A percentile compares a stretch with the other conserved stretches of the same genome.
phyloP scores from a whole-genome alignment of 495 filamentous ascomycete genomes.

The Annulohypoxylon maeteangense region DNA sequence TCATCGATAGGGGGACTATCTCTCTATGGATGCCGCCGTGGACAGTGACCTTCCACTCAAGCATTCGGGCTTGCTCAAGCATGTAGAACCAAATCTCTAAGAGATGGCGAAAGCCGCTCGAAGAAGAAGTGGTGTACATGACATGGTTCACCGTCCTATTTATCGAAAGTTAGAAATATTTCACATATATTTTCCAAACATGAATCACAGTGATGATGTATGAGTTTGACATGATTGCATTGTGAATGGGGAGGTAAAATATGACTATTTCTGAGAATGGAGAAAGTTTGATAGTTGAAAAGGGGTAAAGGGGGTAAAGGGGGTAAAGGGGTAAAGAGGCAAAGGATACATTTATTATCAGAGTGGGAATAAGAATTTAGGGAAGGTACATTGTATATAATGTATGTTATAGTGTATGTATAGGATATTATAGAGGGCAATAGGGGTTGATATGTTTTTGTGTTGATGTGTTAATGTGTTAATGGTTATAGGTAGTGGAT shows the following conservation, averaged over 20 bases:
- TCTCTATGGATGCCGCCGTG: background rate
- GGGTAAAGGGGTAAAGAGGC: too few species aligned
- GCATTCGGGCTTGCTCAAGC: background rate
- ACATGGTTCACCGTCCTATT: background rate
- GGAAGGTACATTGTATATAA: too few species aligned
- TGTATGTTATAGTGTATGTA: too few species aligned
- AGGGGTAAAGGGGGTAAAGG: too few species aligned
- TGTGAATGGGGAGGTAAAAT: background rate
- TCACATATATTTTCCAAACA: background rate
- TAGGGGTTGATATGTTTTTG: too few species aligned
- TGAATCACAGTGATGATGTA: background rate
- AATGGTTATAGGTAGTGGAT: too few species aligned
- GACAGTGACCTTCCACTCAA: background rate
- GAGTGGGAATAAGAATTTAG: too few species aligned
- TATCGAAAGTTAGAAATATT: background rate
- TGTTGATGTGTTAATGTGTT: too few species aligned
- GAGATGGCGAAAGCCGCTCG: background rate
- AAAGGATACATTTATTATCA: too few species aligned
- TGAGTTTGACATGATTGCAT: background rate
- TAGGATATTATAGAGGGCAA: too few species aligned
- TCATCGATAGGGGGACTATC: background rate
- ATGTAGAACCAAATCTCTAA: background rate
- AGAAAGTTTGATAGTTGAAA: too few species aligned
- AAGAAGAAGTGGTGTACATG: background rate
- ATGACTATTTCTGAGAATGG: too few species aligned